Evolutionary conservation across 2,329 filamentous ascomycete species (phyloP).

Genomic region (Periconia digitata): DNA sequence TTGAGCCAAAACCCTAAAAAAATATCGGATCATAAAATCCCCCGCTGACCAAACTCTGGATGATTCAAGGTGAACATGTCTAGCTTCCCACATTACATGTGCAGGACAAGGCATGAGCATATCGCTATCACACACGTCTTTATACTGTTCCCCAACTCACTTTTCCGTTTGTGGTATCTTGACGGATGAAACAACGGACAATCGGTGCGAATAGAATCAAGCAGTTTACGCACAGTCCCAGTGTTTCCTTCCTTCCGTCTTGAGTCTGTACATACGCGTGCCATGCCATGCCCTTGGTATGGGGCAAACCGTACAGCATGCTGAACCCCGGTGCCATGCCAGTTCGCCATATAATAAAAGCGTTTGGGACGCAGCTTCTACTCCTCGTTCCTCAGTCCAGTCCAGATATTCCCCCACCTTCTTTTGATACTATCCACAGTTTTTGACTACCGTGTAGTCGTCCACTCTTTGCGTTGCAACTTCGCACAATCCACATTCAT

Average conservation of each 20-base stretch:
- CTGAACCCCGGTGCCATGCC: neutral
- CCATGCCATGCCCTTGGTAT: neutral
- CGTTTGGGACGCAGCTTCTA: neutral
- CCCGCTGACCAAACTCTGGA: no score
- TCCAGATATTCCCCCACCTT: neutral
- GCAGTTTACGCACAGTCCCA: neutral
- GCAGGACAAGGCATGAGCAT: no score
- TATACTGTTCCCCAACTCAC: no score
- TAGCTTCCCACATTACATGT: no score
- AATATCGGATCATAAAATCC: no score
- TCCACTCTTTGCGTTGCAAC: constrained; percentile 12
- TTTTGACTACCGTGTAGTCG: constrained; percentile 14
- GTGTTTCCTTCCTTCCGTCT: neutral
- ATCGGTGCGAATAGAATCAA: neutral
- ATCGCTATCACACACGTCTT: no score
- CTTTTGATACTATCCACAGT: neutral
- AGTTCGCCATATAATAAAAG: neutral
- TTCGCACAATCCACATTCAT: constrained; percentile 1
- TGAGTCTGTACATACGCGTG: neutral
- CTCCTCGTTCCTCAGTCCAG: neutral
- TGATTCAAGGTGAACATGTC: no score
- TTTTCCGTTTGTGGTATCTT: neutral
- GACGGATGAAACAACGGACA: neutral
- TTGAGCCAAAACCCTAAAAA: no score
- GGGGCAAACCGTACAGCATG: neutral